A percentile compares a stretch with the other conserved stretches of the same genome.
Conservation (phyloP, 2,329 filamentous ascomycete genomes). For the Colletotrichum cuscutae region DNA sequence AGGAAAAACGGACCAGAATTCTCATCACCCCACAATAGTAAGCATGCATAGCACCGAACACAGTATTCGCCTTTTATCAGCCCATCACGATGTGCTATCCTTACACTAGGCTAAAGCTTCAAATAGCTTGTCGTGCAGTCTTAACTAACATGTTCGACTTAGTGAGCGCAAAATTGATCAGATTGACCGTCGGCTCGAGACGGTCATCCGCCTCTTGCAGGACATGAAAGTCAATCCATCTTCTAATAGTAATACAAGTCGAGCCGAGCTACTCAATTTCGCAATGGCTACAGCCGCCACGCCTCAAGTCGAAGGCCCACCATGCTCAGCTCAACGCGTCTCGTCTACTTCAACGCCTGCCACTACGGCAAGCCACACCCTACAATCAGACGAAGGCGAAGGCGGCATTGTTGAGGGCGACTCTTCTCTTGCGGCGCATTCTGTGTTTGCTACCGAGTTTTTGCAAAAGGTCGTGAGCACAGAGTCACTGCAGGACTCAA, state of each 20-base stretch:
- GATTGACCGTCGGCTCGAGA: conserved; percentile 49
- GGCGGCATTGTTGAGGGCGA: conserved; percentile 53
- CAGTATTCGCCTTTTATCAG: background rate
- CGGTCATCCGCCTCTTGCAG: conserved; percentile 46
- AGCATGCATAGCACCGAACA: conserved; percentile 30
- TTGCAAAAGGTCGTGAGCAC: conserved; percentile 49
- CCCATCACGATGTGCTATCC: background rate
- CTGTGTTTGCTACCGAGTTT: conserved; percentile 58
- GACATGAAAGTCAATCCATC: conserved; percentile 44
- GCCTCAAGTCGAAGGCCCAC: background rate
- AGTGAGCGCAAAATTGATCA: conserved; percentile 52
- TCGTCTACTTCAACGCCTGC: conserved; percentile 30
- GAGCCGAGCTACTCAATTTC: background rate
- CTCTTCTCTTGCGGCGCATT: conserved; percentile 57
- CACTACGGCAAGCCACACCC: conserved; percentile 27
- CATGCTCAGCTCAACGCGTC: background rate
- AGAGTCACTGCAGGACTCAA: conserved; percentile 38
- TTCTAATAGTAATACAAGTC: conserved; percentile 21
- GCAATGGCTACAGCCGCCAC: background rate
- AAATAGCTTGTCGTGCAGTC: too few relatives aligned
- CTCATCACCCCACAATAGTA: conserved; percentile 51
- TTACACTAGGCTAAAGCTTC: background rate
- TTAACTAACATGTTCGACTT: background rate
- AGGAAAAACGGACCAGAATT: conserved; percentile 49
- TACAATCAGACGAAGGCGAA: conserved; percentile 36